Evolutionary conservation across 2,329 filamentous ascomycete species (phyloP).

Genomic region (Exophiala aquamarina): DNA sequence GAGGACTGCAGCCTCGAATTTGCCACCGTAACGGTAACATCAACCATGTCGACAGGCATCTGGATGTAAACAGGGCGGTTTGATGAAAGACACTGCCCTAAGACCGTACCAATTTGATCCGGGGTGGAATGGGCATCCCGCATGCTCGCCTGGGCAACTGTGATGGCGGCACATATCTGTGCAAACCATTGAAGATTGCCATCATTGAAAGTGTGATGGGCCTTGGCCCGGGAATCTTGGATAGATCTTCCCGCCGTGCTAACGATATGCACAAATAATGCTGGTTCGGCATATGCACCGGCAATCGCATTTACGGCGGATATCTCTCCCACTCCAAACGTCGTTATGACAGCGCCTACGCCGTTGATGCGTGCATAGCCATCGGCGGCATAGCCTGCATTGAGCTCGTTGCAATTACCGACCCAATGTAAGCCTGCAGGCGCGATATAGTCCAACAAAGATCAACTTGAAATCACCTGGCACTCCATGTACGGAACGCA

Average conservation of each 20-base stretch:
- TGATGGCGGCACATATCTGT: slow-evolving; percentile 50
- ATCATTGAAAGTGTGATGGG: slow-evolving; percentile 40
- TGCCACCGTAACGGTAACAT: slow-evolving; percentile 3
- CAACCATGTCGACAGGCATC: slow-evolving; percentile 55
- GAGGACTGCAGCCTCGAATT: slow-evolving; percentile 59
- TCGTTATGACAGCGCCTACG: slow-evolving; percentile 48
- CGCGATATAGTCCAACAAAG: slow-evolving; percentile 56
- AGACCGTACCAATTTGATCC: slow-evolving; percentile 50
- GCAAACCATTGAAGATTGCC: slow-evolving; percentile 54
- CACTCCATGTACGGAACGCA: slow-evolving; percentile 51
- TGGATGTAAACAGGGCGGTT: slow-evolving; percentile 58
- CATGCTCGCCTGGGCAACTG: slow-evolving; percentile 48
- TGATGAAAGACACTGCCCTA: slow-evolving; percentile 52
- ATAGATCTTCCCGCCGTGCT: slow-evolving; percentile 50
- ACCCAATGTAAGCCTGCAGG: slow-evolving; percentile 57
- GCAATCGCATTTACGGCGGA: slow-evolving; percentile 35
- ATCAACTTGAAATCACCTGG: slow-evolving; percentile 47
- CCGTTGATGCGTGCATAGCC: slow-evolving; percentile 66
- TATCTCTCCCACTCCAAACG: slow-evolving; percentile 59
- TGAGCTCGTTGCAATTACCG: slow-evolving; percentile 62
- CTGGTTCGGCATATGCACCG: slow-evolving; percentile 58
- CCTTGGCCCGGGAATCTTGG: slow-evolving; percentile 45
- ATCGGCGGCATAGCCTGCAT: slow-evolving; percentile 71
- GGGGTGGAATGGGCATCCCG: slow-evolving; percentile 46
- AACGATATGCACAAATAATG: slow-evolving; percentile 61